phyloP scores from a whole-genome alignment of 805 yeast species.

The Zygosaccharomyces bailii region DNA sequence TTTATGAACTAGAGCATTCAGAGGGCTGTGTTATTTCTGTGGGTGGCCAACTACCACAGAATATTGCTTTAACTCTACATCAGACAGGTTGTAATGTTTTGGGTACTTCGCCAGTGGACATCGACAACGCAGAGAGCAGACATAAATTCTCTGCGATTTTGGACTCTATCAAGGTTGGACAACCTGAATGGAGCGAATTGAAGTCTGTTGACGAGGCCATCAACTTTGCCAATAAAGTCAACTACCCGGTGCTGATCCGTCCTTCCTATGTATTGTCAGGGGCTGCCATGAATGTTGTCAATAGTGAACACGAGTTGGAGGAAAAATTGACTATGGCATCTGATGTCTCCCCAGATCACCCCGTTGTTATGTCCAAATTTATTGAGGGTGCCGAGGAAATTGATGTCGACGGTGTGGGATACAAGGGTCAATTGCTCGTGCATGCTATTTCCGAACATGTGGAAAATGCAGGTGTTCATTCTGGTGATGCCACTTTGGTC shows the following conservation, averaged over 20 bases:
- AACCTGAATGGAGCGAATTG: slow-evolving; percentile 97
- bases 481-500: slow-evolving; percentile 96
- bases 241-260: slow-evolving; percentile 94
- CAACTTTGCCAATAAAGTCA: slow-evolving; percentile 76
- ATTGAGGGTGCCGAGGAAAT: slow-evolving; percentile 96
- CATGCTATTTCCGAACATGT: slow-evolving; percentile 98
- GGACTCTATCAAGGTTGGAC: slow-evolving; percentile 90
- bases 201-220: slow-evolving; percentile 83
- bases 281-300: slow-evolving; percentile 97
- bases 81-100: slow-evolving; percentile 78
- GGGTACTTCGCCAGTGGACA: slow-evolving; percentile 92
- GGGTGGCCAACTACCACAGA: slow-evolving; percentile 98
- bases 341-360: slow-evolving; percentile 91
- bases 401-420: slow-evolving; percentile 95
- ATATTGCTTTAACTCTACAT: slow-evolving; percentile 85
- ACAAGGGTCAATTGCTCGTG: slow-evolving; percentile 79
- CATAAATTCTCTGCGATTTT: slow-evolving; percentile 94
- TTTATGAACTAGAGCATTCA: slow-evolving; percentile 87
- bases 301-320: slow-evolving; percentile 73
- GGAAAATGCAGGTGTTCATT: slow-evolving; percentile 97
- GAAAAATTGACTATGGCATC: slow-evolving; percentile 82
- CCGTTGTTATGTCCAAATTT: slow-evolving; percentile 94
- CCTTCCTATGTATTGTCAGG: slow-evolving; percentile 97
- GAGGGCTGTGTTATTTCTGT: slow-evolving; percentile 92
- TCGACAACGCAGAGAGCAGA: slow-evolving; percentile 97